Evolutionary conservation across 441 rosid genomes (phyloP).

Genomic region (Euphorbia schlechtendalii): DNA sequence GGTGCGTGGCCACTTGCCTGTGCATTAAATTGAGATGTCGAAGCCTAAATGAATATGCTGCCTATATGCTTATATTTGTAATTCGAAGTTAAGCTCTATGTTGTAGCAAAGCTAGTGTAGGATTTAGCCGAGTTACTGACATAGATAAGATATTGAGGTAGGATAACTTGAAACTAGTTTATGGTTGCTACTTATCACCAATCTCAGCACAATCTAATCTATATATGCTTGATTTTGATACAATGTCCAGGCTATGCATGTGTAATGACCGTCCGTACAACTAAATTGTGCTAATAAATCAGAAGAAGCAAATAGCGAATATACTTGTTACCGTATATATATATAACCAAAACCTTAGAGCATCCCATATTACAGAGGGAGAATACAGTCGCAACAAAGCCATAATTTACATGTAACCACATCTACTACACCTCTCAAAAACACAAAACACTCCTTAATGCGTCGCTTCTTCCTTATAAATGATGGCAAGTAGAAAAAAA

Average conservation of each 20-base stretch:
- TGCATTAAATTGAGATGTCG: too few species aligned
- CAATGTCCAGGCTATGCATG: too few species aligned
- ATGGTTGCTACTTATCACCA: too few species aligned
- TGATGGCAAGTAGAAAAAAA: conserved; percentile 6
- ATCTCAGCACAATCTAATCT: too few species aligned
- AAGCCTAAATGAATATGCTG: background rate
- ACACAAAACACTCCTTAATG: conserved; percentile 8
- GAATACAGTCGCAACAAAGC: background rate
- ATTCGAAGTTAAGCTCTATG: background rate
- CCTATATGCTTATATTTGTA: background rate
- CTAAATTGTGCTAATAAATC: too few species aligned
- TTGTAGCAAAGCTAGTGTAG: background rate
- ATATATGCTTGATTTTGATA: too few species aligned
- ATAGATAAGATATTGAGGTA: too few species aligned
- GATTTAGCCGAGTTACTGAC: too few species aligned
- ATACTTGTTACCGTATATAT: too few species aligned
- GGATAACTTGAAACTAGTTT: too few species aligned
- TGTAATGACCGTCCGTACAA: too few species aligned
- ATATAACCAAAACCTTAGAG: background rate
- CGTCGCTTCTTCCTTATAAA: conserved; percentile 12
- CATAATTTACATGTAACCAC: conserved; percentile 31
- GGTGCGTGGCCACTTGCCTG: conserved; percentile 25
- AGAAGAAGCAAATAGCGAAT: too few species aligned
- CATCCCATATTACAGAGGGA: background rate
- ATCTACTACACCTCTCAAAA: conserved; percentile 19